Conservation (phyloP, 176 grass and related monocot genomes). For the Guadua angustifolia region DNA sequence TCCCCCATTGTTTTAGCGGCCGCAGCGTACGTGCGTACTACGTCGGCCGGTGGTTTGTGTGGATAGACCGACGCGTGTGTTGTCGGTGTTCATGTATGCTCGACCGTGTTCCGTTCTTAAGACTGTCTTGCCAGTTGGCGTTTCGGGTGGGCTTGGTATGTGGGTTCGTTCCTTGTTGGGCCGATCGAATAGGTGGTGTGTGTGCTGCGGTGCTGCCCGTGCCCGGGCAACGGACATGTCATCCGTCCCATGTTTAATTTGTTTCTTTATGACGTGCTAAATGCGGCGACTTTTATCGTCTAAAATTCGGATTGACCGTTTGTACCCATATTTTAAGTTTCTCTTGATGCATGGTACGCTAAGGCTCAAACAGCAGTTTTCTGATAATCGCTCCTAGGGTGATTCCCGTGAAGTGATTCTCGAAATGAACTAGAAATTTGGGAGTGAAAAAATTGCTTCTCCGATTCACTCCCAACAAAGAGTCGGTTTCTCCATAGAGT, state of each 20-base stretch:
- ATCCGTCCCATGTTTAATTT: neutral
- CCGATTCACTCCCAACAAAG: no score
- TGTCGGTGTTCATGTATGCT: neutral
- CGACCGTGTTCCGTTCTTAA: neutral
- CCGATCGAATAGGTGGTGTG: neutral
- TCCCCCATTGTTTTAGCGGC: constrained; percentile 43
- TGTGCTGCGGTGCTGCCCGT: neutral
- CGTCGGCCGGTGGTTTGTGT: neutral
- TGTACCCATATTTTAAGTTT: neutral
- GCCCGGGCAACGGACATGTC: neutral
- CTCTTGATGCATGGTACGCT: neutral
- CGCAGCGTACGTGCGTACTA: neutral
- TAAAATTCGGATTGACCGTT: neutral
- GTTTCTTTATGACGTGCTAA: neutral
- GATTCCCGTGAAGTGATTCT: no score
- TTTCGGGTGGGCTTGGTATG: neutral
- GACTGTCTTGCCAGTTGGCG: neutral
- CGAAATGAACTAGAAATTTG: no score
- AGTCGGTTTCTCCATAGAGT: no score
- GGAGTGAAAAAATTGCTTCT: no score
- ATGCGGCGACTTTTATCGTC: neutral
- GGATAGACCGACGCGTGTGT: neutral
- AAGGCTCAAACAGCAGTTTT: no score
- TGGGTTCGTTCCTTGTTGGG: neutral
- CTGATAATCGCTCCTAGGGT: no score